Base-by-base conservation (phyloP, 192 early-diverging fungal species). In the Backusella sp. region DNA sequence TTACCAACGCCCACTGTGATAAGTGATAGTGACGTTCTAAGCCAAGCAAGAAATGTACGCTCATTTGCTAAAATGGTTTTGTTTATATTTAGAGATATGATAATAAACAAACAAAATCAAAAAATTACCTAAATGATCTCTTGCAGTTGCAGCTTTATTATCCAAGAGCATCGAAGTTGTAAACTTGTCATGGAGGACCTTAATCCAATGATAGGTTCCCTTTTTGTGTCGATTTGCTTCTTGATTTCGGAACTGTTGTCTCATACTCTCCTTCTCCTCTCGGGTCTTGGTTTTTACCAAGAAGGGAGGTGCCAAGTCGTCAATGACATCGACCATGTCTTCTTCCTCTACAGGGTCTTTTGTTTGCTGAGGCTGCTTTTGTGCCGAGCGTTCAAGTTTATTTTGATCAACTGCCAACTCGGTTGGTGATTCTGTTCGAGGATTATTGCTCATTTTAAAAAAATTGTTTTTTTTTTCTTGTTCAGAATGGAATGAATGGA, bases 41-140 rank as follows among this genome's bases (percentile, higher is more conserved):
- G 75, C 93, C 93, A 94, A 3, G 92, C 91, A 9, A 94, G 87
- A 66, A 90, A 94, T 26, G 93, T 94, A 70, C 93, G 87, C 66
- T 94, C 93, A 72, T 94, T 94, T 42, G 93, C 90, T 89, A 69
- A 34, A 21, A 19, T 46, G 21, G 41, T 36, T 36, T 36, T 36
- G 30, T 70, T 70, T 46, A 71, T 71, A n/a, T 69, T 41, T 32
- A 66, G 11, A 32, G 66, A n/a, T 32, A 9, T 34, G 21, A 36
- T 68, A 41, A 37, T 9, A 68, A 37, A 19, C 1, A 44, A 41
- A 76, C 35, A 73, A 42, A 21, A 12, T 14, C n/a, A 12, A 4
- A 23, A 26, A 21, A 67, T 73, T 85, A 91, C 86, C 90, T 35
- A 94, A 87, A 74, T 94, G 92, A 78, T 94, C 93, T 79, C 93